Conservation (phyloP, 192 early-diverging fungal species). For the Coemansia sp. region DNA sequence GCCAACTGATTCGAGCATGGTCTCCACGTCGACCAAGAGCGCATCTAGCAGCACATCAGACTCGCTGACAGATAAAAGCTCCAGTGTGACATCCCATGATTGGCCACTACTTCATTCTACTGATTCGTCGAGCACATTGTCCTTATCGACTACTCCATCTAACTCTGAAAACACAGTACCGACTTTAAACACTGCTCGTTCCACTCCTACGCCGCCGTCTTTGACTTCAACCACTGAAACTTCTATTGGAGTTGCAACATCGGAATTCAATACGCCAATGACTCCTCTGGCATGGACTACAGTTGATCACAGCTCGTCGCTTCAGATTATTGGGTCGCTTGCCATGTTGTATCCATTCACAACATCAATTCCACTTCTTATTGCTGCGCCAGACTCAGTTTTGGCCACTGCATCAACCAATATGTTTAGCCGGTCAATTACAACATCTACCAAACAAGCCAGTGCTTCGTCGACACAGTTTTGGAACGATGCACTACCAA, state of each 20-base stretch:
- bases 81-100: too few species aligned
- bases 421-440: too few species aligned
- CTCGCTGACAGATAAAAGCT: too few species aligned
- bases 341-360: constrained; percentile 1
- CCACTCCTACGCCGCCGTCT: not conserved
- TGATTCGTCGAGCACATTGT: too few species aligned
- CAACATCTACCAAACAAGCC: too few species aligned
- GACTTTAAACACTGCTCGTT: too few species aligned
- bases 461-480: not conserved
- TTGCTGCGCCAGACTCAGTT: not conserved
- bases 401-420: too few species aligned
- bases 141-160: not conserved
- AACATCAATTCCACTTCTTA: not conserved
- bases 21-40: not conserved
- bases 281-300: not conserved
- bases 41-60: not conserved
- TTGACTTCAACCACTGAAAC: constrained; percentile 5
- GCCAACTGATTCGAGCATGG: too few species aligned
- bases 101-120: too few species aligned
- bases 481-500: not conserved
- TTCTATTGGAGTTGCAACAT: not conserved
- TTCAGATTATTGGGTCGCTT: not conserved
- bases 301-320: not conserved
- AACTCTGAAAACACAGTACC: not conserved
- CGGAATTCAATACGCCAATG: not conserved